Conservation (phyloP, 148 eudicot genomes). For the Beta vulgaris region DNA sequence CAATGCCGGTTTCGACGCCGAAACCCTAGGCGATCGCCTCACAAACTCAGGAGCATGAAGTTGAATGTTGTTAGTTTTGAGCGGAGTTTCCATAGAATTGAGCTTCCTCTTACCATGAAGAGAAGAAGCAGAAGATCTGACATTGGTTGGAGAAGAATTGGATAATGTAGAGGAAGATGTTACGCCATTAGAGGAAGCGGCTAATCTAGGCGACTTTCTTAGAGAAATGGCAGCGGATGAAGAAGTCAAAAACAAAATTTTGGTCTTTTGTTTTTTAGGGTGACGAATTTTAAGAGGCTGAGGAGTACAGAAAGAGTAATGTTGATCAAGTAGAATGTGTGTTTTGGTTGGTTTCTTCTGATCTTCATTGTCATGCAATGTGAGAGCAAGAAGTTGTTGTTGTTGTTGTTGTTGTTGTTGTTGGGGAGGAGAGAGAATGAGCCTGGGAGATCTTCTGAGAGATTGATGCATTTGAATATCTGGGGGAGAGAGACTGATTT, state of each 20-base stretch:
- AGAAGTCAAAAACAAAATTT: not conserved
- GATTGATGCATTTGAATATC: not conserved
- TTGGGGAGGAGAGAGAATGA: slow-evolving; percentile 14
- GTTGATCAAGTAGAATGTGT: no score
- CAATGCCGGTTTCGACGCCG: not conserved
- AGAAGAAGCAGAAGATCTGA: slow-evolving; percentile 16
- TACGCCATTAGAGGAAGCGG: slow-evolving; percentile 8
- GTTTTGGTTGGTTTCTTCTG: not conserved
- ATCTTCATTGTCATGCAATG: not conserved
- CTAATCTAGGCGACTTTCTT: slow-evolving; percentile 23
- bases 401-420: not conserved
- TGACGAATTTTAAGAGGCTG: slow-evolving; percentile 23
- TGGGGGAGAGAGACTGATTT: not conserved
- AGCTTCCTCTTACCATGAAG: slow-evolving; percentile 25
- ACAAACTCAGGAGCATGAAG: not conserved
- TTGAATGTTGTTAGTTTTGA: no score
- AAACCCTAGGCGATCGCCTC: slow-evolving; percentile 25
- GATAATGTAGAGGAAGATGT: slow-evolving; percentile 5
- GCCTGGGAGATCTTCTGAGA: slow-evolving; percentile 19
- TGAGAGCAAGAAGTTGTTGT: not conserved
- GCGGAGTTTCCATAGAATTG: slow-evolving; percentile 2
- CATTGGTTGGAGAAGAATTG: not conserved
- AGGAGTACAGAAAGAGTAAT: slow-evolving; percentile 11
- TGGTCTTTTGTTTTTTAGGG: not conserved
- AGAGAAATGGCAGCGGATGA: not conserved